These are phyloP conservation scores for Hysterangium stoloniferum DNA, from an alignment of 768 basidiomycete genomes.

Conservation along the genomic window DNA sequence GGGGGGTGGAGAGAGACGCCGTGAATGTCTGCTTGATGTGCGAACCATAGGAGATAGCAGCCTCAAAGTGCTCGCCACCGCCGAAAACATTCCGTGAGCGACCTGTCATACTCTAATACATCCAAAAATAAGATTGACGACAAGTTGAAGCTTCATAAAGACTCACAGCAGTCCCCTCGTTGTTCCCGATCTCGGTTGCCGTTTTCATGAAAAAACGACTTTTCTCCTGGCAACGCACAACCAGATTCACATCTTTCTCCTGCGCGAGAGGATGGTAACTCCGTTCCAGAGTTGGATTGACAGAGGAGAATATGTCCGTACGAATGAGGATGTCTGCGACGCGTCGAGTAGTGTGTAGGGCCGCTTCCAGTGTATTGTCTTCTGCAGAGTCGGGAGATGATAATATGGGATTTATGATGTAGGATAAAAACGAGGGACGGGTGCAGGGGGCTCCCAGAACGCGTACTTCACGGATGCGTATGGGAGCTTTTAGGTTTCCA, in stretches of 20 bases:
- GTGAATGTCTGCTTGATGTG: slow-evolving; percentile 81
- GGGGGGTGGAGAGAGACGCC: slow-evolving; percentile 54
- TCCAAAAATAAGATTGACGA: background rate
- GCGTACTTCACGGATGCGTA: slow-evolving; percentile 69
- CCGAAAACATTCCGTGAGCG: slow-evolving; percentile 86
- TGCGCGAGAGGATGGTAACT: slow-evolving; percentile 46
- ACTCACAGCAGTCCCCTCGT: slow-evolving; percentile 88
- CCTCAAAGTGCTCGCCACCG: slow-evolving; percentile 82
- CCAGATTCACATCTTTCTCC: slow-evolving; percentile 65
- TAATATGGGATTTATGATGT: slow-evolving; percentile 64
- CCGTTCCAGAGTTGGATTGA: slow-evolving; percentile 57
- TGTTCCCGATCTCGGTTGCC: slow-evolving; percentile 87
- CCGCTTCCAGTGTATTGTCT: slow-evolving; percentile 45
- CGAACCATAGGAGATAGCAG: slow-evolving; percentile 76
- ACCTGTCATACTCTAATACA: slow-evolving; percentile 68
- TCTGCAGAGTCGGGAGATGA: slow-evolving; percentile 24
- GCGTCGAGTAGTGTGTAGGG: slow-evolving; percentile 60
- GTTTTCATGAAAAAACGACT: slow-evolving; percentile 72
- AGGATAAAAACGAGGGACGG: slow-evolving; percentile 72
- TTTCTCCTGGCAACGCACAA: slow-evolving; percentile 59
- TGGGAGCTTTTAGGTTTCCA: slow-evolving; percentile 54
- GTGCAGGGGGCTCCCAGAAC: slow-evolving; percentile 73
- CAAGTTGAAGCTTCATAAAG: background rate
- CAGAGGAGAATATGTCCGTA: slow-evolving; percentile 69
- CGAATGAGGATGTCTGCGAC: slow-evolving; percentile 59